Conservation (phyloP, 176 grass and related monocot genomes). For the Calamus simplicifolius region DNA sequence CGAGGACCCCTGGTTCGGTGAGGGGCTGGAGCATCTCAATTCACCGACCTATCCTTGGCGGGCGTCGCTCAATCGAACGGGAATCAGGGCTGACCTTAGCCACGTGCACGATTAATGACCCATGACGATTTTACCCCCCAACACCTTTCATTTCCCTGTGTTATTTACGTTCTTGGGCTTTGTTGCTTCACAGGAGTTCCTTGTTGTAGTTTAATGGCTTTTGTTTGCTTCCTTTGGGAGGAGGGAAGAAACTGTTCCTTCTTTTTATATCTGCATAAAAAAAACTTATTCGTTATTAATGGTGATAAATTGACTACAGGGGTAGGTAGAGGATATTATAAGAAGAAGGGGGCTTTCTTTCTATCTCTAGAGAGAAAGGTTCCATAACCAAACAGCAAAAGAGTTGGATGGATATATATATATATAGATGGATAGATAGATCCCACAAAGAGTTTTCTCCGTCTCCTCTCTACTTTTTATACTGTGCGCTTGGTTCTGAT, state of each 20-base stretch:
- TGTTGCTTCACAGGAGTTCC: not conserved
- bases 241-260: constrained; percentile 1
- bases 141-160: no score
- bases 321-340: constrained; percentile 4
- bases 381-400: constrained; percentile 3
- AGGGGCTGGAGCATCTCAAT: no score
- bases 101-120: no score
- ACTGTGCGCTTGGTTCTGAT: not conserved
- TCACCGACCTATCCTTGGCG: no score
- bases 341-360: not conserved
- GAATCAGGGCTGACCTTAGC: no score
- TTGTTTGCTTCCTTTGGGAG: not conserved
- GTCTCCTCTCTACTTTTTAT: not conserved
- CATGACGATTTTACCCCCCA: no score
- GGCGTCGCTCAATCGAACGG: no score
- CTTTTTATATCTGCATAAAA: not conserved
- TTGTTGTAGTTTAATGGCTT: not conserved
- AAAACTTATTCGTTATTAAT: constrained; percentile 1
- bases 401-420: not conserved
- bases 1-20: no score
- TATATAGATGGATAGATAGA: not conserved
- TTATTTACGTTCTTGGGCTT: not conserved
- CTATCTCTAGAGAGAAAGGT: not conserved
- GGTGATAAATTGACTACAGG: not conserved
- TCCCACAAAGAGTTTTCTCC: no score